Evolutionary conservation across 1,139 yeast species (phyloP).

Genomic region (Sugiyamaella xylanicola): DNA sequence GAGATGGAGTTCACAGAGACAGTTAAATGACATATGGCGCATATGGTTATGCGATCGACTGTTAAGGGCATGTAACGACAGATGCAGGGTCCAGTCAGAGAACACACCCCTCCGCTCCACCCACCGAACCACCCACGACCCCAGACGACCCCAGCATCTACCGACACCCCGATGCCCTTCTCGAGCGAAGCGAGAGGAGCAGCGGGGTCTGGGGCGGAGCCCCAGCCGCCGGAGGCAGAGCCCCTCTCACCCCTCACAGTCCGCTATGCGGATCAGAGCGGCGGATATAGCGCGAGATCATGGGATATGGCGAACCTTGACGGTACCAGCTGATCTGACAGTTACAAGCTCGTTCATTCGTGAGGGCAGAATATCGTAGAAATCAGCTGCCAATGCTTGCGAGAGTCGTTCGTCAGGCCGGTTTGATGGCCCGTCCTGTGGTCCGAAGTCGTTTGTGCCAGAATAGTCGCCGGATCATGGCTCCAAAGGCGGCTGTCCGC

Average conservation of each 20-base stretch:
- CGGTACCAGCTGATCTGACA: background rate
- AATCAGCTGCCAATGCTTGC: background rate
- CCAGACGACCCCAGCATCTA: too few relatives aligned
- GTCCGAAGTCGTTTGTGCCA: background rate
- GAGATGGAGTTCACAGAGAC: too few relatives aligned
- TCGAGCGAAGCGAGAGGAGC: background rate
- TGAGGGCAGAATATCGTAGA: background rate
- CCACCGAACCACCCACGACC: background rate
- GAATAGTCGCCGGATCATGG: background rate
- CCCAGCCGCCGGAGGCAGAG: background rate
- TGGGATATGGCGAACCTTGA: background rate
- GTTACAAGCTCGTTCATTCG: background rate
- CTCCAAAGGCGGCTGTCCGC: background rate
- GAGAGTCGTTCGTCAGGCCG: background rate
- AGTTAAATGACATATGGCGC: too few relatives aligned
- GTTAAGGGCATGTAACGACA: too few relatives aligned
- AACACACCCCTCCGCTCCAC: too few relatives aligned
- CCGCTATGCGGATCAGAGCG: background rate
- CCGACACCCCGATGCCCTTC: background rate
- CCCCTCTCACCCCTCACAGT: background rate
- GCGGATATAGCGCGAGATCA: background rate
- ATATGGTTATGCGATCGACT: too few relatives aligned
- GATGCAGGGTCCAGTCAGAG: background rate
- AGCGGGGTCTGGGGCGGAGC: conserved; percentile 1
- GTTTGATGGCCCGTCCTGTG: background rate